These are phyloP conservation scores for Hippophae tibetana DNA, from an alignment of 306 rosid genomes.

Conservation along the genomic window DNA sequence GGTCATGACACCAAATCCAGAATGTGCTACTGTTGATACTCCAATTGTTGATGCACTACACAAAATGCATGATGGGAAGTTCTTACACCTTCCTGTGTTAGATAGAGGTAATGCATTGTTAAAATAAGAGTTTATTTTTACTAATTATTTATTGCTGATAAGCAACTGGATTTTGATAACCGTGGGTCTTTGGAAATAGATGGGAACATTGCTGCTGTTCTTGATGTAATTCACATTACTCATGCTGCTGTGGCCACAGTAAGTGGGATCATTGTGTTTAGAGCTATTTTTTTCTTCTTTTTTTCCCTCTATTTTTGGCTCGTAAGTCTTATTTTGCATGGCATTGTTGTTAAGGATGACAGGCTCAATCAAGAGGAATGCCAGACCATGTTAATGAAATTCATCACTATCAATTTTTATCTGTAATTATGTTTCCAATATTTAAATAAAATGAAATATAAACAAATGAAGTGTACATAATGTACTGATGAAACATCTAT, in stretches of 20 bases:
- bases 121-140: neutral
- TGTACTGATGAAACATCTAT: too few species aligned
- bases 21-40: constrained; percentile 71
- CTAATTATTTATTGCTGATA: neutral
- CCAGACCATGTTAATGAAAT: too few species aligned
- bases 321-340: constrained; percentile 15
- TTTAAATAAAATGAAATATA: too few species aligned
- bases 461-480: too few species aligned
- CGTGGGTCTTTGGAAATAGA: constrained; percentile 39
- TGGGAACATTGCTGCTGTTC: constrained; percentile 60
- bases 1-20: constrained; percentile 97
- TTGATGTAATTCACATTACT: constrained; percentile 77
- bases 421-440: too few species aligned
- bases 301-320: neutral
- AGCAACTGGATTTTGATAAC: constrained; percentile 23
- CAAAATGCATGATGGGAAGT: constrained; percentile 83
- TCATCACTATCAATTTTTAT: too few species aligned
- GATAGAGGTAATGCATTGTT: constrained; percentile 52
- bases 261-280: constrained; percentile 34
- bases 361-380: too few species aligned
- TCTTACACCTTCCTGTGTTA: constrained; percentile 83
- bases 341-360: neutral
- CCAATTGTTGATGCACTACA: constrained; percentile 95
- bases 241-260: constrained; percentile 95
- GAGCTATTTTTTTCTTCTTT: constrained; percentile 4